A percentile compares a stretch with the other conserved stretches of the same genome.
These are phyloP conservation scores for Pythium aristosporum DNA, from an alignment of 352 stramenopile genomes.

Conservation along the genomic window DNA sequence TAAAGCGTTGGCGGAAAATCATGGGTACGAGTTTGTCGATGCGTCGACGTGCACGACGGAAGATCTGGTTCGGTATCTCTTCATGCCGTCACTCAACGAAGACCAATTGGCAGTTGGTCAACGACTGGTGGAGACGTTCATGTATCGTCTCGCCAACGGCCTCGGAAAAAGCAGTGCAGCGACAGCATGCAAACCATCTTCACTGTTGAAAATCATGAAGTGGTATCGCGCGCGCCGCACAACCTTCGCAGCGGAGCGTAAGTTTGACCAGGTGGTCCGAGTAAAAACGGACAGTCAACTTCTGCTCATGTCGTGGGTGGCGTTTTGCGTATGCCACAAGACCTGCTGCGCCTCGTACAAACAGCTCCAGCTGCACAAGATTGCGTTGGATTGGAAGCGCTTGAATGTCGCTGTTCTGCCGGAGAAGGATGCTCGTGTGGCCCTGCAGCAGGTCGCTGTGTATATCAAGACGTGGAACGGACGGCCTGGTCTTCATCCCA, in stretches of 20 bases:
- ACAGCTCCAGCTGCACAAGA: not conserved
- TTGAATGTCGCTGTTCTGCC: constrained; percentile 6
- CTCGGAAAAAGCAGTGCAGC: not conserved
- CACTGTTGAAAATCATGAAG: not conserved
- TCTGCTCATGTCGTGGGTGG: constrained; percentile 10
- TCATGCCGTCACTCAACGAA: not conserved
- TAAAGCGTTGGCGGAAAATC: constrained; percentile 1
- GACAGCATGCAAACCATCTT: not conserved
- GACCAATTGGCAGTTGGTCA: not conserved
- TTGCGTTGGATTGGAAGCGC: constrained; percentile 9
- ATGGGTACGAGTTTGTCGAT: constrained; percentile 1
- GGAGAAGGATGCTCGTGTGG: not conserved
- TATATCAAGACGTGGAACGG: constrained; percentile 8
- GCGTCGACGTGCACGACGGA: not conserved
- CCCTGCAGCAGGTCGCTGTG: not conserved
- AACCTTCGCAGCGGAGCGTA: not conserved
- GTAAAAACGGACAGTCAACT: constrained; percentile 2
- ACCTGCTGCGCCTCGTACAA: not conserved
- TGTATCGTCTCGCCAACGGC: not conserved
- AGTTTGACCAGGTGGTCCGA: not conserved
- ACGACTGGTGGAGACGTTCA: constrained; percentile 6
- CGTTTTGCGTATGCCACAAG: constrained; percentile 9
- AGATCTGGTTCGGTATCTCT: not conserved
- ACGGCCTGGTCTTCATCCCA: not conserved
- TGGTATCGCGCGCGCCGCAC: constrained; percentile 1